Conservation (phyloP, 1,139 yeast genomes). For the Spathaspora sp. region DNA sequence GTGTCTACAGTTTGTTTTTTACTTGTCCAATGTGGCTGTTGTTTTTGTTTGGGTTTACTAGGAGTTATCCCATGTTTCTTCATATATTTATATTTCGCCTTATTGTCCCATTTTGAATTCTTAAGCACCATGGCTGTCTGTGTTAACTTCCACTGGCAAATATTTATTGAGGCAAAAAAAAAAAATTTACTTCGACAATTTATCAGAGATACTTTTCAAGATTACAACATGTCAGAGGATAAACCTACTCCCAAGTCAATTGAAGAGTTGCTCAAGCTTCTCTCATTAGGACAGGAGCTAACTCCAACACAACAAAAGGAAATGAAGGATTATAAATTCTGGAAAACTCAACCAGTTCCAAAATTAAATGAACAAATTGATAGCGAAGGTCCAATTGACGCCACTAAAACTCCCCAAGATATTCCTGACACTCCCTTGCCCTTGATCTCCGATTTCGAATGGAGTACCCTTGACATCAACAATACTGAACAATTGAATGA, state of each 20-base stretch:
- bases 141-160: neutral
- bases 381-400: constrained; percentile 83
- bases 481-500: constrained; percentile 60
- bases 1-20: constrained; percentile 20
- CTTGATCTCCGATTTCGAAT: constrained; percentile 76
- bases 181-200: neutral
- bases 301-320: constrained; percentile 55
- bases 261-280: constrained; percentile 49
- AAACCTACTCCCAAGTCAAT: constrained; percentile 26
- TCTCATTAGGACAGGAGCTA: constrained; percentile 55
- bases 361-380: constrained; percentile 65
- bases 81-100: constrained; percentile 40
- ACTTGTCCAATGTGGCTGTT: constrained; percentile 38
- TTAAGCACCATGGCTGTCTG: constrained; percentile 36
- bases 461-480: constrained; percentile 78
- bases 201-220: neutral
- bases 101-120: constrained; percentile 47
- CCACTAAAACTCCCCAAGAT: constrained; percentile 63
- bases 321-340: constrained; percentile 91
- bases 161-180: neutral
- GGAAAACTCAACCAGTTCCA: constrained; percentile 98
- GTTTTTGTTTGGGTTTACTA: constrained; percentile 7
- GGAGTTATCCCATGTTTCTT: constrained; percentile 38
- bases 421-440: constrained; percentile 70
- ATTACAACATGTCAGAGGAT: constrained; percentile 9